Percentiles rank a stretch among this genome's conserved stretches.
Conservation (phyloP, 768 basidiomycete genomes). For the Podaxis sp. region DNA sequence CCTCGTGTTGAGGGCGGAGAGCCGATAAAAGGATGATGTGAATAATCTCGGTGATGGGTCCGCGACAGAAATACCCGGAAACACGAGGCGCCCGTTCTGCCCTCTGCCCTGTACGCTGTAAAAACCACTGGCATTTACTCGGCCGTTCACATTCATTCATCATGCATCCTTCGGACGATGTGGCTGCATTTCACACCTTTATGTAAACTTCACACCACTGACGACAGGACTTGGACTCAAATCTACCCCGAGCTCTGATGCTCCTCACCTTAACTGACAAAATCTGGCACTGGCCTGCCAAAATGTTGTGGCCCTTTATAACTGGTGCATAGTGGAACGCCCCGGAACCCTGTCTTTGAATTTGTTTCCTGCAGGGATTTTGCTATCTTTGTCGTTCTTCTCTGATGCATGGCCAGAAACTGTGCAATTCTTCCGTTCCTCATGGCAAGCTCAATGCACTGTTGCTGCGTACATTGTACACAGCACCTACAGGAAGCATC, state of each 20-base stretch:
- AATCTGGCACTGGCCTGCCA: not conserved
- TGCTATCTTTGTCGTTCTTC: not conserved
- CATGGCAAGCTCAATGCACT: not conserved
- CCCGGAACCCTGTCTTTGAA: not conserved
- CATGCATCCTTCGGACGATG: not conserved
- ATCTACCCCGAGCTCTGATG: not conserved
- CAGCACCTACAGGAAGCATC: not conserved
- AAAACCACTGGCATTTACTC: not conserved
- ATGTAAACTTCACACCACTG: not conserved
- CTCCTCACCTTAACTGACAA: not conserved
- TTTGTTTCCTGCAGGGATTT: not conserved
- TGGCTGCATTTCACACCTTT: not conserved
- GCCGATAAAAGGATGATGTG: conserved; percentile 18
- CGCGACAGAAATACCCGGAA: conserved; percentile 17
- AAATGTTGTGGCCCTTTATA: not conserved
- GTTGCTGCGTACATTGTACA: not conserved
- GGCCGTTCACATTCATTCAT: not conserved
- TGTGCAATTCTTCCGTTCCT: not conserved
- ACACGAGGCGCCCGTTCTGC: conserved; percentile 9
- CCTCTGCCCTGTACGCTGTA: conserved; percentile 13
- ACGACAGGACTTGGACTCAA: not conserved
- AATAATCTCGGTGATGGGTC: conserved; percentile 29
- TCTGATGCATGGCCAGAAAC: conserved; percentile 4
- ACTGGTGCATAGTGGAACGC: not conserved
- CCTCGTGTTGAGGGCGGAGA: conserved; percentile 41